Evolutionary conservation across 352 stramenopile species (phyloP).

Genomic region (Phytophthora pisi): DNA sequence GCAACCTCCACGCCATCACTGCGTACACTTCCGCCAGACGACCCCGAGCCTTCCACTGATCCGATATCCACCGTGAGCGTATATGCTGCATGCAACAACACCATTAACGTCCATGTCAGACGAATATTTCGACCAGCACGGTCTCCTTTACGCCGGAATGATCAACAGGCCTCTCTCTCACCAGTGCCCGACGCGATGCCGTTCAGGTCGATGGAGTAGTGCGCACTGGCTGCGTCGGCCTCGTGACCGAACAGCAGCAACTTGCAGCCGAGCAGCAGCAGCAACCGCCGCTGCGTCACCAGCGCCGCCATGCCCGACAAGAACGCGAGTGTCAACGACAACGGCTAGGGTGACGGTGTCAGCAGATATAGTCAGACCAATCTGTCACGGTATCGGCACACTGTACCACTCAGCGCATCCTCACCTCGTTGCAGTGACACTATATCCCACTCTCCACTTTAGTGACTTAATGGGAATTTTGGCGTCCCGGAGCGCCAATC

Average conservation of each 20-base stretch:
- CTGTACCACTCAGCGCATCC: background rate
- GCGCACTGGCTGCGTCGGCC: constrained; percentile 28
- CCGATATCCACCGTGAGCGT: constrained; percentile 46
- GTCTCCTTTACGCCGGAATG: constrained; percentile 15
- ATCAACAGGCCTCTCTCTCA: constrained; percentile 6
- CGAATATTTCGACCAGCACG: background rate
- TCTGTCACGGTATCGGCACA: background rate
- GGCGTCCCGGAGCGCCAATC: background rate
- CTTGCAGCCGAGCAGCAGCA: constrained; percentile 32
- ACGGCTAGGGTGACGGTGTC: background rate
- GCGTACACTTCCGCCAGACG: constrained; percentile 34
- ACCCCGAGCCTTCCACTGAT: constrained; percentile 29
- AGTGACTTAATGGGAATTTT: background rate
- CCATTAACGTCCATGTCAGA: background rate
- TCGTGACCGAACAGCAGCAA: constrained; percentile 18
- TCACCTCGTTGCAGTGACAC: background rate
- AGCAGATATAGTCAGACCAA: constrained; percentile 13
- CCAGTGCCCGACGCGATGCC: constrained; percentile 53
- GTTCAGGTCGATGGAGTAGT: constrained; percentile 50
- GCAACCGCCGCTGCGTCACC: constrained; percentile 10
- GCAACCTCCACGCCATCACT: background rate
- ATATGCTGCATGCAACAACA: constrained; percentile 33
- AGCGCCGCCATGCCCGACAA: constrained; percentile 19
- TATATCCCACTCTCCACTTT: background rate
- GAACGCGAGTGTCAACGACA: background rate